Base-by-base conservation (phyloP, 2,329 filamentous ascomycete genomes). In the Polychaeton citri region DNA sequence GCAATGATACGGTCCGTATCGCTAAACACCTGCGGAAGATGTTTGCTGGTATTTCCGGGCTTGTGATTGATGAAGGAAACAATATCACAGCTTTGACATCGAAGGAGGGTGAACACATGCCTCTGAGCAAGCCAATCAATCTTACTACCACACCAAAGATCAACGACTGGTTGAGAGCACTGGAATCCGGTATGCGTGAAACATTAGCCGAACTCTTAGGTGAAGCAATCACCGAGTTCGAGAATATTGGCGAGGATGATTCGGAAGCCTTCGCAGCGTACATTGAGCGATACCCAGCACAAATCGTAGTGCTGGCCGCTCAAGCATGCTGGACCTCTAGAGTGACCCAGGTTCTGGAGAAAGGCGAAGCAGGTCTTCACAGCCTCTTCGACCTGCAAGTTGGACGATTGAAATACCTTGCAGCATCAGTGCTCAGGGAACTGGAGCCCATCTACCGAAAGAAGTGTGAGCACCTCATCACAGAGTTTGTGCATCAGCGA, bases 1-100 rank as follows among this genome's bases (percentile, higher is more conserved):
- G 88, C 64, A 95, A 95, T 53, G 90, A 99, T 53, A 94, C 88
- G 7, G 65, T 90, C 41, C 86, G 90, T 37, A 92, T 98, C 47
- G 85, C 90, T 28, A 98, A 98, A 59, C 92, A 99, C 65, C 86
- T 99, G 68, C 88, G 93, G 59, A 99, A 99, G 69, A 99, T 99
- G 90, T 99, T 99, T 67, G 90, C 92, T 44, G 90, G 90, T 43
- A 70, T 98, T 33, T 88, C 81, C 4, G 90, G 90, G 3, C 72
- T 98, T 21, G 68, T 87, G 30, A 88, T 95, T 68, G 85, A 93
- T 46, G 86, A 96, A 37, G 83, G 95, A 49, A 76, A 78, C 18
- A 76, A 84, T 43, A 96, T 99, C 44, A 79, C 81, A 18, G 88
- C 86, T 5, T 88, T 96, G 51, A 90, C 81, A 2, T 98, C 90